Evolutionary conservation across 495 filamentous ascomycete genomes (phyloP), one percentile per base, ranked within the genome.

Genomic region (Aspergillus egyptiacus): DNA sequence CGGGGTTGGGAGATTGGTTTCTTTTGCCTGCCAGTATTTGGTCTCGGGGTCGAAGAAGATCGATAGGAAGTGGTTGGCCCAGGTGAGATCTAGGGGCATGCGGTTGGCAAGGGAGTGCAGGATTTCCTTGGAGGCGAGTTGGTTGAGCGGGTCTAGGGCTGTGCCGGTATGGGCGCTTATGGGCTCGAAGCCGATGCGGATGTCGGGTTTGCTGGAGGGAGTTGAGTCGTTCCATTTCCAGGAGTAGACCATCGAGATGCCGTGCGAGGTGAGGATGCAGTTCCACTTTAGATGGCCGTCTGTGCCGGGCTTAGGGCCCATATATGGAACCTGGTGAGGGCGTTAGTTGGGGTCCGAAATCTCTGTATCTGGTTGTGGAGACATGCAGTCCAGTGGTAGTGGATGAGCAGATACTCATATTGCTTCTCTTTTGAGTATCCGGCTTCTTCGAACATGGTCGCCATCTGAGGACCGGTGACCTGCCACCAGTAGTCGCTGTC

Each of bases 191-290:
- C 36, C 23, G 33, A 58, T 58, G 1, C 62, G 62, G 8, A 65
- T 35, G 10, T 54, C 59, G 5, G 62, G 62, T n/a, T 42, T 40
- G 6, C 33, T 27, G 34, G n/a, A 50, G 7, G 30, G 28, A 20
- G 39, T 51, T 10, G 32, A 15, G 14, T 34, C 32, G 22, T 60
- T 60, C 62, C 62, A 65, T 53, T 59, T 62, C 62, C 59, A 65
- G 3, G 53, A 57, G 31, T 62, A 61, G 35, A 60, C 60, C 6
- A 65, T 50, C 0, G 59, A 48, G 0, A 41, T 33, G 4, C 57
- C 53, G 7, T 65, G 56, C 11, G 25, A n/a, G 5, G 45, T 24
- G n/a, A 65, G 13, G 7, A 58, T 32, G 3, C 41, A 57, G 20
- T 38, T 50, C 54, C 54, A 65, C 41, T 30, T 45, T 5, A 50